Evolutionary conservation across 306 rosid genomes (phyloP), one percentile per base, ranked within the genome.

Genomic region (Psophocarpus tetragonolobus): DNA sequence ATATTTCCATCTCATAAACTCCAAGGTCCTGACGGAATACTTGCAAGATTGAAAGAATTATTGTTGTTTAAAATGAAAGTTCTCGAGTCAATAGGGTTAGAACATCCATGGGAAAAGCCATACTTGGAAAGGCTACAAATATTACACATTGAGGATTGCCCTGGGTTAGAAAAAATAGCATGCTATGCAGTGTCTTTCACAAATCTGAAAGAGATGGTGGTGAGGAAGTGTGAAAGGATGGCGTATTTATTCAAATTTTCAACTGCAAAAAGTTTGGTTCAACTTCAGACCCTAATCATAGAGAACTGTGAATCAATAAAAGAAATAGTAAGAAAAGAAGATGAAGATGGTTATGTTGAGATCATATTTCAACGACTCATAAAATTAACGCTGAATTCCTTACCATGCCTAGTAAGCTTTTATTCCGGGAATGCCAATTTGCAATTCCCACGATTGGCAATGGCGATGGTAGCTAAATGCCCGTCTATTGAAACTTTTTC

Each of bases 251-350:
- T 82, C 56, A n/a, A 70, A 42, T 41, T 4, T 9, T 64, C 74
- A 20, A 71, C 56, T 11, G 82, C 79, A n/a, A 77, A 15, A 64
- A 77, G 75, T 35, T 71, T 82, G 61, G 63, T 1, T 30, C 61
- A 17, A 13, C 79, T 82, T 26, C 23, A 62, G 45, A 6, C 0
- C 1, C 30, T 82, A 66, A 0, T 0, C 2, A 33, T 82, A 62
- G 0, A 0, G 1, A 10, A 65, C 0, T 78, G 82, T 58, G 7
- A 23, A 15, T 44, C 64, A 21, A 56, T 78, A 1, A 21, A 71
- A 45, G 53, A 57, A 33, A 42, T 78, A 29, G 42, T 60, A 41
- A 24, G 11, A 8, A 4, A 57, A 1, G 82, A 57, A 62, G 33
- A 14, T 20, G 47, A 70, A 12, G 71, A 57, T 44, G 27, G 9